These are phyloP conservation scores for Fusarium brachygibbosum DNA, from an alignment of 2,329 filamentous ascomycete genomes.

Conservation along the genomic window DNA sequence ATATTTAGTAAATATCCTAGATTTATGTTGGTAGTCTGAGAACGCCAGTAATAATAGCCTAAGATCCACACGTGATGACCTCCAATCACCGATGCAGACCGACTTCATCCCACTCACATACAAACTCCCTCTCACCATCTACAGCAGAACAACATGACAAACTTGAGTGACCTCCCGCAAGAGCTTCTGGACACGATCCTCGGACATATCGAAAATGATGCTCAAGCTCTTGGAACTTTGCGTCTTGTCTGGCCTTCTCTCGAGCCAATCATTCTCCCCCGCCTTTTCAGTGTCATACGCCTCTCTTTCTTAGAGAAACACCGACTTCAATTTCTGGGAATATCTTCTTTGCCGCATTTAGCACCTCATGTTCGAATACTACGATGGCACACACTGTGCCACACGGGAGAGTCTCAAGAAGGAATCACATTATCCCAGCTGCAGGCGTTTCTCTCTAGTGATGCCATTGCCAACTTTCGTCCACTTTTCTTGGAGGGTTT, in stretches of 20 bases:
- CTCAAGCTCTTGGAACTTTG: background rate
- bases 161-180: background rate
- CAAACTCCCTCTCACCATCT: background rate
- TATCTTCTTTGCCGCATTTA: background rate
- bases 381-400: background rate
- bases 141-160: background rate
- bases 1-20: too few species aligned
- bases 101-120: background rate
- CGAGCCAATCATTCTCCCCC: background rate
- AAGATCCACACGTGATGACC: conserved; percentile 1
- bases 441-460: background rate
- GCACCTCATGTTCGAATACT: background rate
- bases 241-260: conserved; percentile 2
- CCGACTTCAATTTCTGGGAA: background rate
- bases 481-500: background rate
- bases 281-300: background rate
- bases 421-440: background rate
- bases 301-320: conserved; percentile 3
- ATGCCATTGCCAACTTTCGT: background rate
- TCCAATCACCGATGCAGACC: background rate
- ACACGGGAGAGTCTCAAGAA: background rate
- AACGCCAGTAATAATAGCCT: too few species aligned
- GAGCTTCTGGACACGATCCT: background rate
- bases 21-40: too few species aligned
- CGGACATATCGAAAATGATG: background rate